These are phyloP conservation scores for Trichoderma virens DNA, from an alignment of 495 filamentous ascomycete genomes.

Conservation along the genomic window DNA sequence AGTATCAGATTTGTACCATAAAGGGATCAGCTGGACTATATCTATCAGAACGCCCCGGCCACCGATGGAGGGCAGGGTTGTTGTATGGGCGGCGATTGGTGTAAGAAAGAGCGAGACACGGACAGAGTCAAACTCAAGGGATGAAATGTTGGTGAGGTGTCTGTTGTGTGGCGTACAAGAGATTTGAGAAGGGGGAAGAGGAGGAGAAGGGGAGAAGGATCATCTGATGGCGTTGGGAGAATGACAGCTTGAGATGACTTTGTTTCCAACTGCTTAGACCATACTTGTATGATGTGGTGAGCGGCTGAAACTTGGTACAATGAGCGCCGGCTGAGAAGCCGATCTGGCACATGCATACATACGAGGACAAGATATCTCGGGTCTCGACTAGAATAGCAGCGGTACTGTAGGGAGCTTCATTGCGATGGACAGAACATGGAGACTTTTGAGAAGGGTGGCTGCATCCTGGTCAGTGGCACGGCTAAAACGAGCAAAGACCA, in stretches of 20 bases:
- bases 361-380: background rate
- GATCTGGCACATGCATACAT: background rate
- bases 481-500: background rate
- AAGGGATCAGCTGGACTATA: background rate
- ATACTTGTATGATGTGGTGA: background rate
- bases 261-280: background rate
- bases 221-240: background rate
- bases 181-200: background rate
- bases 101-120: background rate
- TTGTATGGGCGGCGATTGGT: background rate
- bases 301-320: background rate
- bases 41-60: background rate
- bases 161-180: background rate
- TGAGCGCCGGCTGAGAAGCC: background rate
- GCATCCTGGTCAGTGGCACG: background rate
- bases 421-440: background rate
- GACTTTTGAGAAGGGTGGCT: background rate
- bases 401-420: background rate
- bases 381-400: background rate
- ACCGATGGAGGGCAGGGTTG: background rate
- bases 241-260: background rate
- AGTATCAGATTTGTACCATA: background rate
- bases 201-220: background rate
- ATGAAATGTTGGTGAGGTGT: background rate
- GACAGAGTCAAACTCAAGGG: conserved; percentile 4